phyloP scores from a whole-genome alignment of 805 yeast species.

The Komagataella pastoris region DNA sequence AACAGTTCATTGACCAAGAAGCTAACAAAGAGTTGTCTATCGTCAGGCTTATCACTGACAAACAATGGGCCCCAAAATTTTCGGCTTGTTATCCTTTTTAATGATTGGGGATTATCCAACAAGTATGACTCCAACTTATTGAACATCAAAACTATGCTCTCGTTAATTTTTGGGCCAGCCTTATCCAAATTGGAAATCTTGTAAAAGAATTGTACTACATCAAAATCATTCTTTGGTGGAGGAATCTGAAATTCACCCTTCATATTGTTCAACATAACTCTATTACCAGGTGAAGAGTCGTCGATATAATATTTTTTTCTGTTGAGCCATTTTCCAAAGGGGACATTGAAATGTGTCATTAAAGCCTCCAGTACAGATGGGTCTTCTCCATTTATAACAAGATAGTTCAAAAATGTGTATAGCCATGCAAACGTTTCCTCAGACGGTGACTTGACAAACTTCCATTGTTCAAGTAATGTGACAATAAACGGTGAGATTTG shows the following conservation, averaged over 20 bases:
- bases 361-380: background rate
- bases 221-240: background rate
- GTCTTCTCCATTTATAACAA: background rate
- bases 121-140: background rate
- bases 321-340: background rate
- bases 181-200: background rate
- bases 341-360: background rate
- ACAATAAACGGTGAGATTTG: slow-evolving; percentile 42
- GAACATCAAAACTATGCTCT: background rate
- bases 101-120: background rate
- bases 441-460: background rate
- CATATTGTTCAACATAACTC: background rate
- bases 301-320: background rate
- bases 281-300: background rate
- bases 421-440: background rate
- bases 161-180: background rate
- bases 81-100: background rate
- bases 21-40: background rate
- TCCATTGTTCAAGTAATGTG: slow-evolving; percentile 48
- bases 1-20: background rate
- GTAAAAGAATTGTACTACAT: background rate
- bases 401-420: background rate
- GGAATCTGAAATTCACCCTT: background rate
- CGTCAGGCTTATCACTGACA: background rate
- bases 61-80: background rate